phyloP scores from a whole-genome alignment of 1,284 basidiomycete genomes.

The Cronartium quercuum region DNA sequence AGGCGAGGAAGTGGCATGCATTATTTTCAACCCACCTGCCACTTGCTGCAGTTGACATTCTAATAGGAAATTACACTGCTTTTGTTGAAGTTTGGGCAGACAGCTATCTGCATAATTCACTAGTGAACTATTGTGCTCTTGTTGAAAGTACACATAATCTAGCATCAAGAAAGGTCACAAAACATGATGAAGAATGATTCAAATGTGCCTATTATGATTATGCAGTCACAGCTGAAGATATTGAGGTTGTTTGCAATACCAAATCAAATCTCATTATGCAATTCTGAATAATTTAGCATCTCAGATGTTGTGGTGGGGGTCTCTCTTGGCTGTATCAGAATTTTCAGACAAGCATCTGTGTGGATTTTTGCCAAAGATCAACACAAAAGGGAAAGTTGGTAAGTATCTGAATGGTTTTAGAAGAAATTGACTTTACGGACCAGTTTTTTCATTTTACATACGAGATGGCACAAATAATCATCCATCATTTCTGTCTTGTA shows the following conservation, averaged over 20 bases:
- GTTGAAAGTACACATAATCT: constrained; percentile 38
- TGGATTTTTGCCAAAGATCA: constrained; percentile 29
- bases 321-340: constrained; percentile 38
- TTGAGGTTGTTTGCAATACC: constrained; percentile 10
- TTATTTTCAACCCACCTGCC: constrained; percentile 1
- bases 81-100: background rate
- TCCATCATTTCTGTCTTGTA: background rate
- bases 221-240: background rate
- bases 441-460: background rate
- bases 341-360: constrained; percentile 12
- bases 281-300: constrained; percentile 36
- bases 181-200: constrained; percentile 9
- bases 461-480: background rate
- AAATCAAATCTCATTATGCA: constrained; percentile 40
- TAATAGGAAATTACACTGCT: background rate
- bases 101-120: background rate
- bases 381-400: constrained; percentile 25
- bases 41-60: background rate
- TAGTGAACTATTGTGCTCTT: constrained; percentile 28
- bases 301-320: constrained; percentile 39
- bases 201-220: constrained; percentile 19
- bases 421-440: background rate
- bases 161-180: constrained; percentile 9
- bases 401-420: background rate
- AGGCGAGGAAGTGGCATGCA: background rate